Evolutionary conservation across 768 basidiomycete species (phyloP).

Genomic region (Kwoniella mangroviensis): DNA sequence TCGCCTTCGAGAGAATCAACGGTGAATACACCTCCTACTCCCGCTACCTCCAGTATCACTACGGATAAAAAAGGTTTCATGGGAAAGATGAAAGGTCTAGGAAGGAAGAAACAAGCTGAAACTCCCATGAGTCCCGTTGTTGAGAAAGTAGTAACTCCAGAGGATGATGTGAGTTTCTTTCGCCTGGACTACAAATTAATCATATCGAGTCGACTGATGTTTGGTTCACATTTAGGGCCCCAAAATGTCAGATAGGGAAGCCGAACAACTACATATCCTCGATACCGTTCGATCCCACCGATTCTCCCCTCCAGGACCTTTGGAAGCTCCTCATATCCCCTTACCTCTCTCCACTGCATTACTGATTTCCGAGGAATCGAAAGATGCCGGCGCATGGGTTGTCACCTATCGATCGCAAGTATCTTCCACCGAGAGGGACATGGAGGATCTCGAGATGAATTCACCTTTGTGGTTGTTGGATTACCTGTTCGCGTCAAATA

Average conservation of each 20-base stretch:
- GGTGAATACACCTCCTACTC: conserved; percentile 27
- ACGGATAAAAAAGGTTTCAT: conserved; percentile 62
- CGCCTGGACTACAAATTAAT: background rate
- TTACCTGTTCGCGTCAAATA: conserved; percentile 74
- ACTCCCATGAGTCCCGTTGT: conserved; percentile 38
- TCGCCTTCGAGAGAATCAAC: conserved; percentile 26
- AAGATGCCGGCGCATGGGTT: conserved; percentile 67
- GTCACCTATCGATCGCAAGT: conserved; percentile 77
- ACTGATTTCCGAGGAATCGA: conserved; percentile 76
- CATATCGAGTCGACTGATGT: background rate
- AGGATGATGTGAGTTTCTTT: conserved; percentile 39
- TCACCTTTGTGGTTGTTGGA: conserved; percentile 90
- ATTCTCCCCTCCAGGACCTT: conserved; percentile 67
- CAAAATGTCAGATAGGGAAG: conserved; percentile 49
- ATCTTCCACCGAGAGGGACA: conserved; percentile 65
- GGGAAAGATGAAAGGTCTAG: conserved; percentile 75
- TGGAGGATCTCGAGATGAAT: conserved; percentile 68
- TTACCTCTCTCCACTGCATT: conserved; percentile 69
- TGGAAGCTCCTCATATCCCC: conserved; percentile 71
- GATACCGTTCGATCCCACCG: conserved; percentile 57
- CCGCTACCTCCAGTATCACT: conserved; percentile 49
- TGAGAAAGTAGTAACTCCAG: conserved; percentile 30
- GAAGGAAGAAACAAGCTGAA: conserved; percentile 47
- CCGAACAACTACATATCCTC: conserved; percentile 55
- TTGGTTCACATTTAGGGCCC: conserved; percentile 25